These are phyloP conservation scores for Lachnellula willkommii DNA, from an alignment of 2,329 filamentous ascomycete species.

Conservation along the genomic window DNA sequence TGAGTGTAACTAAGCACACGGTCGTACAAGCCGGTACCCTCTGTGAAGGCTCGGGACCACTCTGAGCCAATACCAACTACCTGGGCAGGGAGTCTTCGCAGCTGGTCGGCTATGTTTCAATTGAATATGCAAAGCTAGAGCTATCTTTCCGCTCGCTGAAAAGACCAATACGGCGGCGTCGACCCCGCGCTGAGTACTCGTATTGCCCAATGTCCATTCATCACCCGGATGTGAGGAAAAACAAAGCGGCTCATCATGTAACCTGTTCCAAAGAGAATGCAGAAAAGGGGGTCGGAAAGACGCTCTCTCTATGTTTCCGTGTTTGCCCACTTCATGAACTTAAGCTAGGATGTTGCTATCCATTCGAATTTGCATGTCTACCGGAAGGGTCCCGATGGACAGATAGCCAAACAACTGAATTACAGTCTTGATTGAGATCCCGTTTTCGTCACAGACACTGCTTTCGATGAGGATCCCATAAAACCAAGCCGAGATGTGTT, in stretches of 20 bases:
- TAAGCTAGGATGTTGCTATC: conserved; percentile 10
- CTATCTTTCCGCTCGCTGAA: conserved; percentile 24
- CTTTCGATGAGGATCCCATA: conserved; percentile 24
- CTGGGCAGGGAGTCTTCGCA: conserved; percentile 8
- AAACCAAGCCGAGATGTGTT: conserved; percentile 28
- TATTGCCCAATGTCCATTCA: conserved; percentile 21
- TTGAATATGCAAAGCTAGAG: conserved; percentile 20
- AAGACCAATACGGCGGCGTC: conserved; percentile 22
- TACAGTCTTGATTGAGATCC: conserved; percentile 9
- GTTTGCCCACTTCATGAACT: conserved; percentile 18
- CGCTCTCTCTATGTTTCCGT: conserved; percentile 9
- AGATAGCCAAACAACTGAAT: conserved; percentile 23
- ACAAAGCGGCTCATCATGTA: conserved; percentile 24
- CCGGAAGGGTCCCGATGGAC: conserved; percentile 24
- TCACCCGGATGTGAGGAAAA: conserved; percentile 12
- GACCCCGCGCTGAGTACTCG: conserved; percentile 5
- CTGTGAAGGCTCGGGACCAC: conserved; percentile 16
- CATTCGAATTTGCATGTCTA: conserved; percentile 19
- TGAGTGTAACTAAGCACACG: conserved; percentile 17
- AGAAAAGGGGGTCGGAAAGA: conserved; percentile 21
- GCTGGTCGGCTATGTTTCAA: conserved; percentile 20
- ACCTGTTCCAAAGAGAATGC: conserved; percentile 19
- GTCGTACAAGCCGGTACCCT: conserved; percentile 21
- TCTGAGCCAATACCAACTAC: conserved; percentile 24
- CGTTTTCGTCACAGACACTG: conserved; percentile 6